Evolutionary conservation across 257 asterid genomes (phyloP).

Genomic region (Marsdenia floribunda): DNA sequence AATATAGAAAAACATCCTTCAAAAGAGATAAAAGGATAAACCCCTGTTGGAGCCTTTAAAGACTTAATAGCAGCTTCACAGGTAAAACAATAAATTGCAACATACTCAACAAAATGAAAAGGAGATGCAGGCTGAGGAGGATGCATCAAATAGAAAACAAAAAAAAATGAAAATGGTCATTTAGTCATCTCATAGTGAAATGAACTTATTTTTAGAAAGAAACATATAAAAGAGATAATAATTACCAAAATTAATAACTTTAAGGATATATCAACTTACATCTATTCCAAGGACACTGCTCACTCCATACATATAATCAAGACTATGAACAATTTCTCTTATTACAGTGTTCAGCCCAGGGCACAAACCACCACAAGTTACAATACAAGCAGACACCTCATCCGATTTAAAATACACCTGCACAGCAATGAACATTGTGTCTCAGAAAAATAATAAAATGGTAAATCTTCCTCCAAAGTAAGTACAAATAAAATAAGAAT

Average conservation of each 20-base stretch:
- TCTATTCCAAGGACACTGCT: conserved; percentile 79
- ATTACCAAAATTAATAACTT: background rate
- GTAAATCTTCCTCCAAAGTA: background rate
- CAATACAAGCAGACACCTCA: conserved; percentile 91
- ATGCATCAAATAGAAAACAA: background rate
- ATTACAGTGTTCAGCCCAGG: conserved; percentile 98
- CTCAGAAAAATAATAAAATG: conserved; percentile 2
- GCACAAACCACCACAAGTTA: conserved; percentile 98
- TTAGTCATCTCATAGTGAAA: background rate
- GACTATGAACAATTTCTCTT: conserved; percentile 87
- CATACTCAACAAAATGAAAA: background rate
- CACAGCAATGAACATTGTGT: conserved; percentile 5
- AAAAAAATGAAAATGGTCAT: background rate
- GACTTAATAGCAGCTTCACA: background rate
- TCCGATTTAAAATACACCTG: conserved; percentile 89
- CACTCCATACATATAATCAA: conserved; percentile 92
- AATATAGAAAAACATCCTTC: background rate
- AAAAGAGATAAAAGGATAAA: background rate
- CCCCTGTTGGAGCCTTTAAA: background rate
- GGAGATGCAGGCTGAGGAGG: background rate
- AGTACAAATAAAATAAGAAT: conserved; percentile 8
- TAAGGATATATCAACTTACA: conserved; percentile 52
- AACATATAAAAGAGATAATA: conserved; percentile 7
- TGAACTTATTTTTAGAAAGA: background rate
- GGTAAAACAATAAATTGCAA: background rate